Base-by-base conservation (phyloP, 805 yeast genomes). In the Wickerhamomyces alni region DNA sequence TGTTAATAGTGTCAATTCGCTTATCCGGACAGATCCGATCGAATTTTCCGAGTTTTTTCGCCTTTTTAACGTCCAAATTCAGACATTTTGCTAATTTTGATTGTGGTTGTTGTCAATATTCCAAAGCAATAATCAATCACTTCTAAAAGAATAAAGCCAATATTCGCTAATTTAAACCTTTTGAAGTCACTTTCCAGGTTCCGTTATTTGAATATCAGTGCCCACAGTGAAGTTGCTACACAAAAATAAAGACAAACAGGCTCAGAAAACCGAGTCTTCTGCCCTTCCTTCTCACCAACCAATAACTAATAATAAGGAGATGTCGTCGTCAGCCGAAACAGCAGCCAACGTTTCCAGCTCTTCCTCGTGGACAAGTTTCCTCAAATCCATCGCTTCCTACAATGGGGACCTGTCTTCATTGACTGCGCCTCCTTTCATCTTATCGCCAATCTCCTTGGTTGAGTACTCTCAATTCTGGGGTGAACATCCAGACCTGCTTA, bases 401-500 rank as follows among this genome's bases (percentile, higher is more conserved):
- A 87, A 88, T 51, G 96, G 96, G 28, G 99, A 93, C 59, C 69
- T 93, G 46, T 87, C 96, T 16, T 79, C 95, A 4, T 68, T 93
- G 57, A 89, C 99, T 2, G 99, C 99, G 3, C 99, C 99, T 16
- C 97, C 98, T 8, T 93, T 91, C 66, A 93, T 93, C 48, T 70
- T 93, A 48, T 87, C 96, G 4, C 87, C 96, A 18, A 81, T 85
- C 6, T 89, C 97, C 3, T 71, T 87, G 52, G 78, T 78, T 26
- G 99, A 93, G 67, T 93, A 86, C 64, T 84, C 96, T 17, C 91
- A 87, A 61, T 93, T 87, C 66, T 93, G 99, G 97, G 87, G 88
- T 35, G 96, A 89, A 58, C 91, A 87, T 56, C 88, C 89, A 17
- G 91, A 86, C 46, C 70, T 88, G 46, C 75, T 93, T 40, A 63